Base-by-base conservation (phyloP, 768 basidiomycete genomes). In the Pisolithus marmoratus region DNA sequence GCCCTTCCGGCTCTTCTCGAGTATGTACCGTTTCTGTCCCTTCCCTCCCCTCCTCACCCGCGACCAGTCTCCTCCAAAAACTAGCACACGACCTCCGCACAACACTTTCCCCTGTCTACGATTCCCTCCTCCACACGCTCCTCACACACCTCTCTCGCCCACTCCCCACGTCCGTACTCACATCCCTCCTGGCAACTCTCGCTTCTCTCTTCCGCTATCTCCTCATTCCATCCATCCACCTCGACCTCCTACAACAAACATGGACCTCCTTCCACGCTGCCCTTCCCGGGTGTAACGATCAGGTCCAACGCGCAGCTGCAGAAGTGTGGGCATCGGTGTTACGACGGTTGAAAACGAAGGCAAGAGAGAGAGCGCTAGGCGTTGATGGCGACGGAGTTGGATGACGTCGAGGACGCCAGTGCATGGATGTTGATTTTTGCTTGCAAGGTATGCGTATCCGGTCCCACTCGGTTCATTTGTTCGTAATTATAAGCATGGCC, bases 301-400 rank as follows among this genome's bases (percentile, higher is more conserved):
- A 93, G 52, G 78, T 90, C 2, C 87, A 87, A 61, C 72, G 87
- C 23, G 82, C 87, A 1, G 77, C 88, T 9, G 86, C 90, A 0
- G 92, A 96, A 61, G 90, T 91, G 4, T 96, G 91, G 94, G 90
- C 84, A 0, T 81, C 80, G 1, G 77, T 86, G 0, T 60, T 95
- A 40, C 75, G 94, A 46, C 77, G 88, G 58, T 69, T 94, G 48
- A 89, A 90, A 65, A 68, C 72, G 2, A 73, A 77, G 12, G 73
- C 75, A 8, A 72, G 87, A 27, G 80, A 79, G 49, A 72, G 74
- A 44, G 79, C 83, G 0, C 74, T 90, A n/a, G 5, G 58, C 61
- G 3, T 52, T 88, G 14, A 72, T 94, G 62, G 76, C 76, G 2
- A 67, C 71, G 27, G 72, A 77, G 50, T 64, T 79, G 8, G 73